Base-by-base conservation (phyloP, 108 stramenopile genomes). In the Pseudonitzschia multistriata region DNA sequence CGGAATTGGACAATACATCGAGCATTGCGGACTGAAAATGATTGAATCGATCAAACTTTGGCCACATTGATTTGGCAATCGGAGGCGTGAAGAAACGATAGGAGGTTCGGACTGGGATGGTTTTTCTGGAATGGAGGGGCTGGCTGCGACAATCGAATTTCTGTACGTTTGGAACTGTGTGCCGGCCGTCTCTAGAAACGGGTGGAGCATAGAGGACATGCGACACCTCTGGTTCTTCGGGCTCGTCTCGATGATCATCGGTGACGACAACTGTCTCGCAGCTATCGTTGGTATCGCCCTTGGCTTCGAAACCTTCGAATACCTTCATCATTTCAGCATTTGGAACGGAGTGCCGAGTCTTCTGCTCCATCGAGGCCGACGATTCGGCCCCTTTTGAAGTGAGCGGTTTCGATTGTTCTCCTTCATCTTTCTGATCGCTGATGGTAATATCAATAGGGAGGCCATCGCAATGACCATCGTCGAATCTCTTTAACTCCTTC, bases 11-110 rank as follows among this genome's bases (percentile, higher is more conserved):
- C 8, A 90, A 42, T 0, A 67, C 35, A 31, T 79, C 56, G 13
- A 77, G 74, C 60, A 94, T 60, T 76, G 89, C 89, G 8, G 93
- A 89, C 57, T 94, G 93, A 27, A 94, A 42, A 59, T 81, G 77
- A 68, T 95, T 95, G 80, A 95, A 95, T 2, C 56, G 25, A 37
- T 73, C 21, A 59, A 87, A 94, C 52, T 88, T 90, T 14, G 55
- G 61, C 85, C 88, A 94, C 10, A 94, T 47, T 29, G 71, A 76
- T 25, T 39, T 68, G 17, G 35, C 57, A 35, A 89, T 55, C 8
- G 85, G 85, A n/a, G 47, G 28, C n/a, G 73, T 65, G 65, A 91
- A 90, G 3, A 91, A 24, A 34, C 73, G 19, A 35, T 68, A 37
- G 19, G 31, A 34, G n/a, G 57, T 35, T 33, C 29, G 31, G 14